phyloP scores from a whole-genome alignment of 1,284 basidiomycete genomes.

The Hortiboletus rubellus region DNA sequence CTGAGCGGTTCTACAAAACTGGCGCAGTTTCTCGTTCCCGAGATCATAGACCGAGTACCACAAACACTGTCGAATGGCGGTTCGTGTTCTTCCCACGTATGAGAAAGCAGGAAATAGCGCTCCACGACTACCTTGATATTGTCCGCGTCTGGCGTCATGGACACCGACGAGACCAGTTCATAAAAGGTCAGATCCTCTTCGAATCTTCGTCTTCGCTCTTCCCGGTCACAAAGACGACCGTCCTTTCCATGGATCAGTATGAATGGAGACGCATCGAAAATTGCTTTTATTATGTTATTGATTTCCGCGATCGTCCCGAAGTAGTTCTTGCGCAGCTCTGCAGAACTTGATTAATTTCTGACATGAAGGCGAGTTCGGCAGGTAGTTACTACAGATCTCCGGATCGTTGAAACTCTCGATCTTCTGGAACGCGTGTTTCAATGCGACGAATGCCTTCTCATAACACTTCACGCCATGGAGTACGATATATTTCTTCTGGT shows the following conservation, averaged over 20 bases:
- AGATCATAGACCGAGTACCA: slow-evolving; percentile 2
- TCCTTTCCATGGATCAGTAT: too few species aligned
- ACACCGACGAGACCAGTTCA: slow-evolving; percentile 12
- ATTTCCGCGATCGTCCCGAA: not conserved
- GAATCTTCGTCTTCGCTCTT: too few species aligned
- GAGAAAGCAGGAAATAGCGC: slow-evolving; percentile 19
- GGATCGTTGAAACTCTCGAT: not conserved
- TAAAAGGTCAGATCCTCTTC: not conserved
- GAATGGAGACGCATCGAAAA: too few species aligned
- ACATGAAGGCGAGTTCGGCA: too few species aligned
- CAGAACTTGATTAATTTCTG: too few species aligned
- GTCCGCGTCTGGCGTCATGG: not conserved
- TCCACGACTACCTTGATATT: not conserved
- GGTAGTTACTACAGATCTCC: not conserved
- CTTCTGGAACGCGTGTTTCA: not conserved
- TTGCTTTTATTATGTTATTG: not conserved
- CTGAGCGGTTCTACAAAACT: slow-evolving; percentile 10
- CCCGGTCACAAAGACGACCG: too few species aligned
- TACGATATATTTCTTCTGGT: slow-evolving; percentile 5
- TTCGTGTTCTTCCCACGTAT: slow-evolving; percentile 18
- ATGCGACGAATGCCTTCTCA: not conserved
- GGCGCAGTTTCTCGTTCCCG: slow-evolving; percentile 10
- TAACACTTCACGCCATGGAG: not conserved
- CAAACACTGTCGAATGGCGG: slow-evolving; percentile 11
- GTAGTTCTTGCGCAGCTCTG: not conserved